phyloP scores from a whole-genome alignment of 768 basidiomycete genomes.

The Tricholomella constricta region DNA sequence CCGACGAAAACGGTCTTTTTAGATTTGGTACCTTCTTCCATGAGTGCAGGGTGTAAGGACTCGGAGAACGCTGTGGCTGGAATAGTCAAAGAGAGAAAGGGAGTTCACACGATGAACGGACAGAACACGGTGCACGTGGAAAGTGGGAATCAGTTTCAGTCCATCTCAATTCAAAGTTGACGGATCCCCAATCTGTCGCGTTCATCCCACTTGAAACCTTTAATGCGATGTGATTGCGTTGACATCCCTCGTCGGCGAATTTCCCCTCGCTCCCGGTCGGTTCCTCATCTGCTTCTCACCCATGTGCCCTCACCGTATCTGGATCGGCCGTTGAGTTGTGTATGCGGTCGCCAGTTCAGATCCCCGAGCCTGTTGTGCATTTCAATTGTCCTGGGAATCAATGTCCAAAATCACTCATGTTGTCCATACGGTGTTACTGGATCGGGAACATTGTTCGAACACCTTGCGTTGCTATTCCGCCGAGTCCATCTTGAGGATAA shows the following conservation, averaged over 20 bases:
- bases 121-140: constrained; percentile 28
- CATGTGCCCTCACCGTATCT: constrained; percentile 8
- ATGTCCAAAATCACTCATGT: constrained; percentile 25
- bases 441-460: constrained; percentile 39
- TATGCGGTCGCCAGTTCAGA: constrained; percentile 1
- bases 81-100: constrained; percentile 31
- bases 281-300: constrained; percentile 7
- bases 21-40: constrained; percentile 84
- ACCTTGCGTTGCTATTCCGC: constrained; percentile 30
- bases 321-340: not conserved
- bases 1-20: constrained; percentile 89
- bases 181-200: constrained; percentile 21
- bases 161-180: constrained; percentile 12
- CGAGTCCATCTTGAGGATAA: constrained; percentile 33
- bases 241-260: not conserved
- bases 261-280: not conserved
- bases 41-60: constrained; percentile 26
- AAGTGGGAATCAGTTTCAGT: constrained; percentile 17
- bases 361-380: constrained; percentile 8
- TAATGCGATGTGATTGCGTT: not conserved
- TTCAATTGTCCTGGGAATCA: constrained; percentile 34
- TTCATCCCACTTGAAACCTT: constrained; percentile 25
- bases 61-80: not conserved
- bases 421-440: constrained; percentile 28
- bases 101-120: constrained; percentile 44